Evolutionary conservation across 192 early-diverging fungal species (phyloP).

Genomic region (Podochytrium sp.): DNA sequence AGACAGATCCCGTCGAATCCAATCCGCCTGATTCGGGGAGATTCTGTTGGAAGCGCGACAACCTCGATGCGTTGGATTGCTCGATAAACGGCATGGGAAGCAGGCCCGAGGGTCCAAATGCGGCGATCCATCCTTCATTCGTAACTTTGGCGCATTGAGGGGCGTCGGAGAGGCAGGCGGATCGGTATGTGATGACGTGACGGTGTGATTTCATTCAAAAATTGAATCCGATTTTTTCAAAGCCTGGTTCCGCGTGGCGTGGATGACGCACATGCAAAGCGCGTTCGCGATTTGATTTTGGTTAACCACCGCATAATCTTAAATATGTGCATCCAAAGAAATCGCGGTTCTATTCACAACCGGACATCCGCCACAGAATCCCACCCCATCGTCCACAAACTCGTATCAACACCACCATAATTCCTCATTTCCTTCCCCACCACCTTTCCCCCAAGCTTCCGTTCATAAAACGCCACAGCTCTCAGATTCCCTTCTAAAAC

Average conservation of each 20-base stretch:
- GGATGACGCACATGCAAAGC: too few species aligned
- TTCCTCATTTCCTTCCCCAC: background rate
- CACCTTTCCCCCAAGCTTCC: background rate
- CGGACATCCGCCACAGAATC: background rate
- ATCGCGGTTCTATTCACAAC: too few species aligned
- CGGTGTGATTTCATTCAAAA: too few species aligned
- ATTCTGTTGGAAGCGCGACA: background rate
- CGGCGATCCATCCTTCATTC: background rate
- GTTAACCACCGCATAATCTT: too few species aligned
- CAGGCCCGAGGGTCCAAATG: background rate
- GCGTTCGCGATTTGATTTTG: too few species aligned
- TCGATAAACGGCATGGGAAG: background rate
- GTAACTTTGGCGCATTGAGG: background rate
- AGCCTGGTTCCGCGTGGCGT: too few species aligned
- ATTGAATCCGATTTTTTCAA: too few species aligned
- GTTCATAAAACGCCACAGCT: background rate
- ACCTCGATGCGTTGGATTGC: background rate
- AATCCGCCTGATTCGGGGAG: background rate
- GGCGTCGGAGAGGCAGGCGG: background rate
- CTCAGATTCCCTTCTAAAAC: background rate
- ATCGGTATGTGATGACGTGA: background rate
- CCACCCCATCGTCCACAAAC: background rate
- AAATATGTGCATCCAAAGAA: too few species aligned
- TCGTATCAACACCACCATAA: background rate
- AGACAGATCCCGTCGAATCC: background rate